A percentile compares a stretch with the other conserved stretches of the same genome.
Conservation (phyloP, 2,329 filamentous ascomycete species). For the Ilyonectria destructans region DNA sequence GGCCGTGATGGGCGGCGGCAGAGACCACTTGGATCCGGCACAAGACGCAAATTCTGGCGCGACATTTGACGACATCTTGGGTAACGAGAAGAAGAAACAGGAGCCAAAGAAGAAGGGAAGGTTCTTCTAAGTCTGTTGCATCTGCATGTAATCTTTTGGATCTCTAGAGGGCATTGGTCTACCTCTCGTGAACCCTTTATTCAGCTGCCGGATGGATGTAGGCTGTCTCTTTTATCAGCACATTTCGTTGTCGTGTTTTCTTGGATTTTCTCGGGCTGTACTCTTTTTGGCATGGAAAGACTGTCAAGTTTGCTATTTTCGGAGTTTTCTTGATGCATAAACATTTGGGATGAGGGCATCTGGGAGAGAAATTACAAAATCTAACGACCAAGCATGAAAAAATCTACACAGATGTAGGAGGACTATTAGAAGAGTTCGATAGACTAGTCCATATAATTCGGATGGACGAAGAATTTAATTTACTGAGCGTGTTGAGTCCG, state of each 20-base stretch:
- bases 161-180: slow-evolving; percentile 22
- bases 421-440: slow-evolving; percentile 44
- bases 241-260: slow-evolving; percentile 15
- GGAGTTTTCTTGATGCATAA: slow-evolving; percentile 3
- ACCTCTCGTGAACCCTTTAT: slow-evolving; percentile 32
- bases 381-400: slow-evolving; percentile 51
- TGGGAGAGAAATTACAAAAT: slow-evolving; percentile 37
- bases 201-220: slow-evolving; percentile 22
- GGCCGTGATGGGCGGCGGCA: slow-evolving; percentile 43
- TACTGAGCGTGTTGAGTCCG: slow-evolving; percentile 24
- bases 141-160: slow-evolving; percentile 23
- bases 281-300: slow-evolving; percentile 16
- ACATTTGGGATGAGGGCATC: slow-evolving; percentile 32
- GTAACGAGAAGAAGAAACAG: slow-evolving; percentile 52
- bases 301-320: slow-evolving; percentile 1
- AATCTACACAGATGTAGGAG: slow-evolving; percentile 48
- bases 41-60: slow-evolving; percentile 52
- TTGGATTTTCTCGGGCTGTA: slow-evolving; percentile 4
- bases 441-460: slow-evolving; percentile 46
- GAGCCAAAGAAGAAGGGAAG: slow-evolving; percentile 59
- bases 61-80: slow-evolving; percentile 68
- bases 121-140: slow-evolving; percentile 54
- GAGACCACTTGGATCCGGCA: slow-evolving; percentile 39
- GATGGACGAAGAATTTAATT: slow-evolving; percentile 43
- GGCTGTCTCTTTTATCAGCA: slow-evolving; percentile 21